These are phyloP conservation scores for Pseudogymnoascus sp. DNA, from an alignment of 2,329 filamentous ascomycete species.

Conservation along the genomic window DNA sequence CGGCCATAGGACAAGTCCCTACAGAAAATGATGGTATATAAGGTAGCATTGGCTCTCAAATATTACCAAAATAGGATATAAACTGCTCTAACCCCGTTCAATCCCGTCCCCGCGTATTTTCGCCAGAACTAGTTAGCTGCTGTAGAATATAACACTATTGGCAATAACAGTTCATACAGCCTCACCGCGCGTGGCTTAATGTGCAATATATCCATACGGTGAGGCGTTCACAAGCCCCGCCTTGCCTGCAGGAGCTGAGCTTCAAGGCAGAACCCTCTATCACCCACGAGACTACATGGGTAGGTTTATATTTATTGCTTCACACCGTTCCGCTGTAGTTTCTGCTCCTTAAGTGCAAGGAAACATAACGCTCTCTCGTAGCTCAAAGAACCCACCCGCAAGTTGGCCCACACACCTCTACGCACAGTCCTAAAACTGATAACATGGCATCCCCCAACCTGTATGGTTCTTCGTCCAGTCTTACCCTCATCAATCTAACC, in stretches of 20 bases:
- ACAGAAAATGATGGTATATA: background rate
- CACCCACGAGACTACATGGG: background rate
- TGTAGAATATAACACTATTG: background rate
- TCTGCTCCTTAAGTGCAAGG: background rate
- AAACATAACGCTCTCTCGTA: background rate
- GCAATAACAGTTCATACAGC: background rate
- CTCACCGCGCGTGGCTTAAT: background rate
- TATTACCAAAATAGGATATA: background rate
- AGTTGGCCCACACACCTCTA: background rate
- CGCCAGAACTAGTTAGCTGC: background rate
- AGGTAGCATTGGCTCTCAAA: background rate
- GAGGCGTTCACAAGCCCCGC: conserved; percentile 1
- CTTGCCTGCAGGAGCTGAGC: conserved; percentile 4
- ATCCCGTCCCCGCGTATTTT: background rate
- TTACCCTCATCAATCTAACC: background rate
- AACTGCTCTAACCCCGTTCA: background rate
- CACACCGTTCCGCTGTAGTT: background rate
- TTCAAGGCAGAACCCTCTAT: background rate
- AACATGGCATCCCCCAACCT: background rate
- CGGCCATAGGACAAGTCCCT: background rate
- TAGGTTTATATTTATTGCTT: background rate
- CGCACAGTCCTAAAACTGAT: background rate
- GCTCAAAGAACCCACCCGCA: background rate
- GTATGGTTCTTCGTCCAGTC: background rate
- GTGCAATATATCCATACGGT: background rate